These are phyloP conservation scores for Globisporangium sylvaticum DNA, from an alignment of 352 stramenopile species.

Conservation along the genomic window DNA sequence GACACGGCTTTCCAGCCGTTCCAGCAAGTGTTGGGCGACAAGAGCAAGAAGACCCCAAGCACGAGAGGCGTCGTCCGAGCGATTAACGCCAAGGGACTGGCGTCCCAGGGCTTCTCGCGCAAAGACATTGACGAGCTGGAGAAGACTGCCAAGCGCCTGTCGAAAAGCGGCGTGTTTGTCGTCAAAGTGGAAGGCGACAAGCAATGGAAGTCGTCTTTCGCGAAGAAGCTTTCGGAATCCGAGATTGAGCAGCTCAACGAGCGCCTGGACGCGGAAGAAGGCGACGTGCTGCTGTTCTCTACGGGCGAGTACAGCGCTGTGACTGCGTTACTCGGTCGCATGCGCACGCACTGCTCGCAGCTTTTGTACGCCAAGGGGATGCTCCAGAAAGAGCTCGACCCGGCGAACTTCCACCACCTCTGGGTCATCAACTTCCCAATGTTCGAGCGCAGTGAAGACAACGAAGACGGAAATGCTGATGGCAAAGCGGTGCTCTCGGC, in stretches of 20 bases:
- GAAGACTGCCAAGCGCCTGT: slow-evolving; percentile 43
- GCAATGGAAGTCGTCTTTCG: slow-evolving; percentile 72
- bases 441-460: slow-evolving; percentile 75
- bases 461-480: slow-evolving; percentile 21
- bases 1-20: slow-evolving; percentile 43
- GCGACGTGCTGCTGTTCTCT: slow-evolving; percentile 69
- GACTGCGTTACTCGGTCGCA: slow-evolving; percentile 54
- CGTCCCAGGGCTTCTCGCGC: slow-evolving; percentile 49
- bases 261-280: slow-evolving; percentile 46
- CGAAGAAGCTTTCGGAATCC: slow-evolving; percentile 45
- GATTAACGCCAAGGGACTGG: slow-evolving; percentile 71
- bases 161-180: slow-evolving; percentile 41
- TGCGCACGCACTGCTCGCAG: slow-evolving; percentile 63
- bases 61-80: slow-evolving; percentile 46
- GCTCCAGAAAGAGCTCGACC: slow-evolving; percentile 55
- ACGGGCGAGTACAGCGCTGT: slow-evolving; percentile 52
- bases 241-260: slow-evolving; percentile 50
- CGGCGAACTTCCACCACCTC: slow-evolving; percentile 71
- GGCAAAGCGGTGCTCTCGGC: slow-evolving; percentile 52
- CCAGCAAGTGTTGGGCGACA: slow-evolving; percentile 24
- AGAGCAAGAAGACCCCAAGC: slow-evolving; percentile 19
- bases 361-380: slow-evolving; percentile 55
- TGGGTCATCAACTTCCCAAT: slow-evolving; percentile 89
- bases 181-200: slow-evolving; percentile 55
- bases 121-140: slow-evolving; percentile 72